These are phyloP conservation scores for Fomitopsis pulvina DNA, from an alignment of 768 basidiomycete species.

Conservation along the genomic window DNA sequence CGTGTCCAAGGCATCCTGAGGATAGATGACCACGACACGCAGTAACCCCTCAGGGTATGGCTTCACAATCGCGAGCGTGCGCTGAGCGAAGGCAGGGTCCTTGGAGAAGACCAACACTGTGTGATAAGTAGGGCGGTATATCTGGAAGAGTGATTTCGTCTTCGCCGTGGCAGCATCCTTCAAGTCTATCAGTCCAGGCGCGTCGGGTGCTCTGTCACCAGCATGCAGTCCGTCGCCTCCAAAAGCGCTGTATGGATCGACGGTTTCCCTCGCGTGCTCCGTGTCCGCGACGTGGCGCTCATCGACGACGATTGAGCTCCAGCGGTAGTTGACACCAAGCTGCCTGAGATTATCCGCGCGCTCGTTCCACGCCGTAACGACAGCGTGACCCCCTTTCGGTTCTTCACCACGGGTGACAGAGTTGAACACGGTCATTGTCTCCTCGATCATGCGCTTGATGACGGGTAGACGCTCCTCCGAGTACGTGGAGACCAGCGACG, in stretches of 20 bases:
- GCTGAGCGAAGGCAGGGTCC: background rate
- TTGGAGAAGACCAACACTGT: slow-evolving; percentile 26
- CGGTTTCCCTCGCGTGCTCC: background rate
- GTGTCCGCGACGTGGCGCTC: slow-evolving; percentile 8
- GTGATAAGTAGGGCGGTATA: slow-evolving; percentile 21
- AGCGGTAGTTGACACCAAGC: slow-evolving; percentile 45
- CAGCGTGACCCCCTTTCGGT: too few relatives aligned
- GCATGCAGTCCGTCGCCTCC: slow-evolving; percentile 20
- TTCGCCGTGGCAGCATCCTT: background rate
- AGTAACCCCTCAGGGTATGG: background rate
- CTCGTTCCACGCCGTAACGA: background rate
- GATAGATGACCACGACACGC: background rate
- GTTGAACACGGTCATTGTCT: slow-evolving; percentile 8
- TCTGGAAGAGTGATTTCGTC: slow-evolving; percentile 20
- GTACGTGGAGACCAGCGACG: slow-evolving; percentile 17
- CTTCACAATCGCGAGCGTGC: background rate
- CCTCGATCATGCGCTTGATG: slow-evolving; percentile 22
- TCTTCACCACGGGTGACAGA: background rate
- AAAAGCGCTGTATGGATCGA: slow-evolving; percentile 8
- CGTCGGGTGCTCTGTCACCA: slow-evolving; percentile 41
- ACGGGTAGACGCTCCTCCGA: slow-evolving; percentile 24
- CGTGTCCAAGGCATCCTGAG: background rate
- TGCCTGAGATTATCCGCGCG: slow-evolving; percentile 16
- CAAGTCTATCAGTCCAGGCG: slow-evolving; percentile 22
- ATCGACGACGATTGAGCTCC: slow-evolving; percentile 40